Base-by-base conservation (phyloP, 2,329 filamentous ascomycete genomes). In the Fusarium coicis region DNA sequence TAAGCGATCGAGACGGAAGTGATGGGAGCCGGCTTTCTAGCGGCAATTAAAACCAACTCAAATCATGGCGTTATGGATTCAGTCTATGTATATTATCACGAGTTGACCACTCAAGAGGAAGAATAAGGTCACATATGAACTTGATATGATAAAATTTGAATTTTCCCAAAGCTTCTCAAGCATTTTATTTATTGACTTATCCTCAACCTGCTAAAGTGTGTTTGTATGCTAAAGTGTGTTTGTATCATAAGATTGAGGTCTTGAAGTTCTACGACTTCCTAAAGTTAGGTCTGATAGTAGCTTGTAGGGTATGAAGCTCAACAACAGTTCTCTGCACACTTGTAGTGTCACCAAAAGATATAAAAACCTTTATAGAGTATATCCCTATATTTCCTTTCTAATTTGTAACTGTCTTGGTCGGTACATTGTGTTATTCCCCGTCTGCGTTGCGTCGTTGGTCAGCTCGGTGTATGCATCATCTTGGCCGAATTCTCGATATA, bases 21-120 rank as follows among this genome's bases (percentile, higher is more conserved):
- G 53, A 50, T 56, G 46, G 42, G 44, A 47, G 43, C 52, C 39
- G 59, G 43, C 12, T 56, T 40, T 40, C 16, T 7, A 47, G 44
- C 32, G 61, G 50, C 44, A 32, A 42, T 54, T 52, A 15, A 58
- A 56, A 58, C 56, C 59, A 63, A 34, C 44, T 30, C 26, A 16
- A 47, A 40, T 50, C 30, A 65, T 63, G 75, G 69, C 69, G 74
- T 75, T 50, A 11, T 36, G 50, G 21, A 47, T 15, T 61, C 36
- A 37, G 18, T 44, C 19, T 23, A 40, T 66, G 49, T 55, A 46
- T 39, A 47, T 54, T 21, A 61, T n/a, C 15, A 46, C 43, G n/a
- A 50, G 26, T 30, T 39, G 10, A 39, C 34, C n/a, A 34, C 23
- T 58, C 15, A 39, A 21, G 26, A 36, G 21, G 21, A 28, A 39